phyloP scores from a whole-genome alignment of 2,329 filamentous ascomycete species.

The Thielaviopsis musarum region DNA sequence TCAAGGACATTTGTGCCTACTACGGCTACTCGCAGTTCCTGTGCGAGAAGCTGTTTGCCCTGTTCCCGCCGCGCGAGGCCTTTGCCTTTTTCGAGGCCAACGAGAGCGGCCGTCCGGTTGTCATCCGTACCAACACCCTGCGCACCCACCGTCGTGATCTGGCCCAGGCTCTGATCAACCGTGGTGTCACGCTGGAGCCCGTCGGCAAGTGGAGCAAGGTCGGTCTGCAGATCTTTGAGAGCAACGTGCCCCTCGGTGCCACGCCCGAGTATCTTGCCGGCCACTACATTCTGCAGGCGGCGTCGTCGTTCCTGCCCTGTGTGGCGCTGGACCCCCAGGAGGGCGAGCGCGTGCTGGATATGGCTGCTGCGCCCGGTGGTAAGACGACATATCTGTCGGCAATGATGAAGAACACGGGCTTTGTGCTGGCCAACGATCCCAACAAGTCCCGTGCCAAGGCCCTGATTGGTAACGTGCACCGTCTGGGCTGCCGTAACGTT shows the following conservation, averaged over 20 bases:
- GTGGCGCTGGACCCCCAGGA: constrained; percentile 95
- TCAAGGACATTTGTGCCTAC: constrained; percentile 89
- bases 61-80: constrained; percentile 85
- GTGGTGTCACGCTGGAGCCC: constrained; percentile 87
- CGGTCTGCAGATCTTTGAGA: constrained; percentile 90
- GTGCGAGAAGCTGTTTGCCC: constrained; percentile 86
- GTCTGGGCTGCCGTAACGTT: constrained; percentile 81
- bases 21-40: constrained; percentile 91
- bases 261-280: constrained; percentile 95
- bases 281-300: constrained; percentile 95
- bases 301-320: constrained; percentile 89
- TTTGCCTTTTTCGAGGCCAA: constrained; percentile 99
- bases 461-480: constrained; percentile 95
- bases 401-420: constrained; percentile 89
- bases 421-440: constrained; percentile 90
- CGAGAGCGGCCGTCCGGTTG: constrained; percentile 81
- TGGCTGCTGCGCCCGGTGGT: constrained; percentile 89
- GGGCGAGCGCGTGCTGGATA: constrained; percentile 76
- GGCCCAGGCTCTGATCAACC: constrained; percentile 85
- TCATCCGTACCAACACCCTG: constrained; percentile 93
- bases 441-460: constrained; percentile 88
- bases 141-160: constrained; percentile 62
- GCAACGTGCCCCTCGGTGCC: constrained; percentile 67
- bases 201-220: constrained; percentile 99
- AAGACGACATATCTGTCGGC: constrained; percentile 96